phyloP scores from a whole-genome alignment of 2,329 filamentous ascomycete genomes.

The Tolypocladium tundrense region DNA sequence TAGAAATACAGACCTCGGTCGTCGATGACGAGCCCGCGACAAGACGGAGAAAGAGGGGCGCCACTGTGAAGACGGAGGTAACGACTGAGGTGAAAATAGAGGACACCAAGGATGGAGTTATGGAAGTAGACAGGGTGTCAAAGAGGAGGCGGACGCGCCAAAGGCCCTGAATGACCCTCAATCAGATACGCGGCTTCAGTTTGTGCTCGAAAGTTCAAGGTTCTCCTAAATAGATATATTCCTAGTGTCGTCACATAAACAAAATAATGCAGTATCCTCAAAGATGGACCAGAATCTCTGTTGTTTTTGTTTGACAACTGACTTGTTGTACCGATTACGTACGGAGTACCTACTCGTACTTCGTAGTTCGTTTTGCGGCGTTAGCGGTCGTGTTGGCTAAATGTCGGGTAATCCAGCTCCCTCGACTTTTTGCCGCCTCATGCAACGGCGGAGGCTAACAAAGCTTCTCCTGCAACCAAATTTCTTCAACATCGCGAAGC shows the following conservation, averaged over 20 bases:
- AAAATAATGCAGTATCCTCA: not conserved
- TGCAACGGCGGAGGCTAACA: slow-evolving; percentile 6
- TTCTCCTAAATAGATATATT: no score
- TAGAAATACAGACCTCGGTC: not conserved
- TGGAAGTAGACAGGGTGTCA: slow-evolving; percentile 12
- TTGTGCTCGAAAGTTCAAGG: not conserved
- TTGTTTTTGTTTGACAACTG: not conserved
- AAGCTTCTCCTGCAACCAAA: slow-evolving; percentile 7
- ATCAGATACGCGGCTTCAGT: no score
- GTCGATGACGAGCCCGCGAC: slow-evolving; percentile 13
- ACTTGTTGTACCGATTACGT: not conserved
- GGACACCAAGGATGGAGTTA: slow-evolving; percentile 10
- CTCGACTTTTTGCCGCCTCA: slow-evolving; percentile 22
- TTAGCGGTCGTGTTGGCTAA: slow-evolving; percentile 16
- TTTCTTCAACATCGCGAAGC: slow-evolving; percentile 9
- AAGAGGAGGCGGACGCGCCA: slow-evolving; percentile 18
- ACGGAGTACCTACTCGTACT: no score
- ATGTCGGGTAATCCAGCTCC: slow-evolving; percentile 13
- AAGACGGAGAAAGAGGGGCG: slow-evolving; percentile 18
- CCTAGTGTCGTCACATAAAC: not conserved
- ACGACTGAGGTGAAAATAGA: slow-evolving; percentile 10
- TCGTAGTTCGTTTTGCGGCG: no score
- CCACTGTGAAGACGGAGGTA: slow-evolving; percentile 6
- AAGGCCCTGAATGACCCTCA: not conserved
- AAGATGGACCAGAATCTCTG: not conserved